Evolutionary conservation across 805 yeast genomes (phyloP), one percentile per base, ranked within the genome.

Genomic region (Myxozyma kluyveri): DNA sequence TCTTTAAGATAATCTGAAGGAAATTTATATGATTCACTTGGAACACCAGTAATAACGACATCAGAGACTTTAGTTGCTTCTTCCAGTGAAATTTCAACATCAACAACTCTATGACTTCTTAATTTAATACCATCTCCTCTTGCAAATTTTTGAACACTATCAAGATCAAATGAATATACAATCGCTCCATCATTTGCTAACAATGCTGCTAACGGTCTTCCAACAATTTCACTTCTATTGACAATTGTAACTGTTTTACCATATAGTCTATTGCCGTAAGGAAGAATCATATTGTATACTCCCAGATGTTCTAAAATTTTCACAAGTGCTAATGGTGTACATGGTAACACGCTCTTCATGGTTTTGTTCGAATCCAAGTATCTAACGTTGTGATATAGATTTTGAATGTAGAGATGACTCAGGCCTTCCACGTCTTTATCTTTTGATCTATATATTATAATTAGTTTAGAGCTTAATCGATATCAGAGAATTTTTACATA

Each of bases 161-260:
- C 82, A 45, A 93, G 72, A 66, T 93, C 98, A 2, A 83, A 91
- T 1, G 98, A 90, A 68, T 86, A 93, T 1, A 93, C 98, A 1
- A 84, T 84, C 21, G 99, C 99, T 57, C 99, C 99, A 66, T 93
- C 99, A 65, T 93, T 93, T 18, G 99, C 98, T 58, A 93, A 74
- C 33, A 93, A 70, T 0, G 99, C 98, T 31, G 98, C 98, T 54
- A 93, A 73, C 0, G 99, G 99, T 62, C 99, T 81, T 10, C 99
- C 99, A 21, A 93, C 99, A 64, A 93, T 91, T 70, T 93, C 99
- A 10, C 96, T 86, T 65, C 99, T 77, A 71, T 93, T 93, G 47
- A 93, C 90, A 41, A 93, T 83, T 44, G 95, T 83, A 50, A 91
- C 77, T 46, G 93, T 91, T 70, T 89, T 90, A 41, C 99, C 99